phyloP scores from a whole-genome alignment of 1,139 yeast genomes.

The Debaryomyces psychrophilus region DNA sequence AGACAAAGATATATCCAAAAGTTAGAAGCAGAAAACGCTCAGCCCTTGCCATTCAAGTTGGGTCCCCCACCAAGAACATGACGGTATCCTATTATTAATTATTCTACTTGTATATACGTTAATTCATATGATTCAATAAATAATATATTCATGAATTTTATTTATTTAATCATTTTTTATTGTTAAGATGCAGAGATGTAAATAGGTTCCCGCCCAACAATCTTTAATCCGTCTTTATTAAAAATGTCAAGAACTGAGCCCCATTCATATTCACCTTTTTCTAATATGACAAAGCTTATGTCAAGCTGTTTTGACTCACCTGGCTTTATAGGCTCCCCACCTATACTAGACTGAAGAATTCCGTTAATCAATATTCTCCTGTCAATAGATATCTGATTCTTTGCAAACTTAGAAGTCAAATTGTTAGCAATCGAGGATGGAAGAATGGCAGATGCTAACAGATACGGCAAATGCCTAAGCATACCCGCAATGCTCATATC shows the following conservation, averaged over 20 bases:
- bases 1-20: constrained; percentile 47
- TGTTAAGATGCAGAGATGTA: constrained; percentile 31
- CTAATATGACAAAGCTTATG: constrained; percentile 63
- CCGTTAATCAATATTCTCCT: constrained; percentile 65
- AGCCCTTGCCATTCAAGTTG: constrained; percentile 50
- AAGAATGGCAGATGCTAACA: constrained; percentile 25
- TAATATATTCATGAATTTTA: constrained; percentile 2
- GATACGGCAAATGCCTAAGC: constrained; percentile 66
- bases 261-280: constrained; percentile 80
- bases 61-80: constrained; percentile 25
- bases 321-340: constrained; percentile 43
- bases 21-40: constrained; percentile 52
- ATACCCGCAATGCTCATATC: constrained; percentile 51
- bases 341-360: constrained; percentile 55
- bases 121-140: neutral
- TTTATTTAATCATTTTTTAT: neutral
- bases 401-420: constrained; percentile 14
- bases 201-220: constrained; percentile 38
- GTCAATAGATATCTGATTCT: constrained; percentile 43
- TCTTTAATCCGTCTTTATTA: constrained; percentile 22
- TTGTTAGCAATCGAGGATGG: constrained; percentile 16
- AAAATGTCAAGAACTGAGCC: constrained; percentile 65
- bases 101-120: constrained; percentile 12
- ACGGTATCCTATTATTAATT: constrained; percentile 1
- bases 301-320: constrained; percentile 43